Base-by-base conservation (phyloP, 73 alveolate species). In the Blepharisma stoltei region DNA sequence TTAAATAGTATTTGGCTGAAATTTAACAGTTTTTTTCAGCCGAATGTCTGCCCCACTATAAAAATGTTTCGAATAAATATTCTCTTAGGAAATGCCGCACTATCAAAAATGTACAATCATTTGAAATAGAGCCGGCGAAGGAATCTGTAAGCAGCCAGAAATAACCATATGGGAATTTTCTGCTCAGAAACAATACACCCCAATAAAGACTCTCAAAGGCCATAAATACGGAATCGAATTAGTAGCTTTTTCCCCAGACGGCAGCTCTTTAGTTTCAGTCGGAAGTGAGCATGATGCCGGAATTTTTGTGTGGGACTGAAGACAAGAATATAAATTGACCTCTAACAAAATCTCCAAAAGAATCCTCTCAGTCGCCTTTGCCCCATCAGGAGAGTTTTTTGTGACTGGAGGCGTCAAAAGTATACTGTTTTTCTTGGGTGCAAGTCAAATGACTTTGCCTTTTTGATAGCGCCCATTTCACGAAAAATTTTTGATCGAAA, bases 121-220 rank as follows among this genome's bases (percentile, higher is more conserved):
- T n/a, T 91, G 9, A 92, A n/a, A n/a, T n/a, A n/a, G n/a, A n/a
- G n/a, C 98, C 0, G 98, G 98, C n/a, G 98, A 93, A 75, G 98
- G 97, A 23, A 88, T 90, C 38, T 88, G 92, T 54, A 90, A 88
- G 77, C 83, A 90, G 71, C 95, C 96, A 1, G 96, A 90, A 78
- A 83, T 93, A 7, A 80, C 95, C 46, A 78, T 93, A 5, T 93
- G 94, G 93, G 94, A 93, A 81, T 76, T 93, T 47, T 50, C 23
- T 27, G 32, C 25, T 4, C 75, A 32, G 23, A 75, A 70, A 20
- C 55, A 54, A 60, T 46, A 54, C 65, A 71, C 1, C 23, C 77
- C 65, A 79, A 53, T 76, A 50, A 81, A 25, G 46, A n/a, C 49
- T 14, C 88, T 90, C 47, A 90, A 89, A 75, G 92, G 91, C 5